Base-by-base conservation (phyloP, 2,329 filamentous ascomycete genomes). In the Cercospora sp. region DNA sequence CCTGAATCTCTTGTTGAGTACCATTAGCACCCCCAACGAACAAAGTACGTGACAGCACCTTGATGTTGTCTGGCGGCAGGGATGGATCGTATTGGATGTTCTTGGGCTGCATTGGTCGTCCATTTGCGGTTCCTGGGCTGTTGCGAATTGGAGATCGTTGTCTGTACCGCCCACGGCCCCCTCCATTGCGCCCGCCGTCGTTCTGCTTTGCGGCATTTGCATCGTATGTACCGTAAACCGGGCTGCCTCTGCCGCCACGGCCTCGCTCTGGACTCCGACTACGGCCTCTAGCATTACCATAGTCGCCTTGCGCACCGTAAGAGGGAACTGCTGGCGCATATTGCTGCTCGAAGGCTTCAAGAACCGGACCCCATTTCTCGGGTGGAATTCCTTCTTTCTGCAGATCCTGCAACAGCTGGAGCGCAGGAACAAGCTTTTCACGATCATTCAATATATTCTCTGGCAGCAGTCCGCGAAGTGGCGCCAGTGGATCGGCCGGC, bases 21-120 rank as follows among this genome's bases (percentile, higher is more conserved):
- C 82, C 82, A 62, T 81, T 96, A 71, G 97, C 95, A 77, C 95
- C 95, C 72, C 95, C 95, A 75, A 99, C 94, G 78, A 99, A 99
- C 12, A 99, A 86, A 13, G 95, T 99, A 75, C 95, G 89, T 80
- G 94, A 98, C 68, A 96, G 84, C 30, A 99, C 95, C 82, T 94
- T 95, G 81, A 99, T 97, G 75, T 88, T 87, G 68, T 91, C 91
- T 69, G 87, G 84, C 3, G 91, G 90, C 68, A 99, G 84, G 7
- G 81, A 87, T 63, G 86, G 83, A 79, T 99, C 95, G 80, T 88
- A 91, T 60, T 94, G 90, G 68, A 97, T 84, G 85, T 89, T 92
- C 81, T 96, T 97, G 5, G 86, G 85, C 63, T 84, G 84, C 68
- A 80, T 83, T 28, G 73, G 73, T 65, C 74, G 74, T 66, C 72